Evolutionary conservation across 495 filamentous ascomycete genomes (phyloP).

Genomic region (Melanomma pulvis-pyrius): DNA sequence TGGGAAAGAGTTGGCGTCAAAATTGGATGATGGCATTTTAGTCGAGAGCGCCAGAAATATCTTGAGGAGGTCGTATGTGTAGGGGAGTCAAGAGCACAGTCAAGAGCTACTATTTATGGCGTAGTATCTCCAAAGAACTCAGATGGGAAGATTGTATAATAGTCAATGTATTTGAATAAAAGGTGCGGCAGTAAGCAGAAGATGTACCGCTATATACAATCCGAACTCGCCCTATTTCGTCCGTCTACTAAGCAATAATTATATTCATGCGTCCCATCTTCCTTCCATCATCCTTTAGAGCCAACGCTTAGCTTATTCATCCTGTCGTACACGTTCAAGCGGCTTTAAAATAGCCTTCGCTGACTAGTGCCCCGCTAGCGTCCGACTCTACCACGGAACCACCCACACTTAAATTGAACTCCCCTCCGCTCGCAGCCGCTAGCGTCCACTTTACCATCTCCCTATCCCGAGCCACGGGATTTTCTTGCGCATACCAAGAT

Average conservation of each 20-base stretch:
- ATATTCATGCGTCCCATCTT: neutral
- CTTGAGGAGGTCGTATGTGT: too few species aligned
- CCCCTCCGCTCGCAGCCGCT: neutral
- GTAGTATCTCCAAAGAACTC: too few species aligned
- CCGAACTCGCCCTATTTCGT: neutral
- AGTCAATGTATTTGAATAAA: neutral
- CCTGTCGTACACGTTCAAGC: neutral
- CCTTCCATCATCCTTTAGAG: neutral
- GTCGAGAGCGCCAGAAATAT: too few species aligned
- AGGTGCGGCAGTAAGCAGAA: neutral
- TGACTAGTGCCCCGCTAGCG: neutral
- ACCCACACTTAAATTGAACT: neutral
- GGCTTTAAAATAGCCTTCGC: neutral
- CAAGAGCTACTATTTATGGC: too few species aligned
- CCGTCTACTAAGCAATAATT: neutral
- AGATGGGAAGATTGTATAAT: too few species aligned
- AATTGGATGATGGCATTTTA: too few species aligned
- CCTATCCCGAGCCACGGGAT: neutral
- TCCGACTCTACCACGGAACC: neutral
- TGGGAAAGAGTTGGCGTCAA: too few species aligned
- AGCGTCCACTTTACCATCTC: neutral
- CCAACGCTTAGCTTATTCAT: neutral
- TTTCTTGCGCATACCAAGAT: neutral
- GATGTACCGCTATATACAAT: neutral
- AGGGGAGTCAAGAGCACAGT: too few species aligned